Evolutionary conservation across 2,329 filamentous ascomycete genomes (phyloP), one percentile per base, ranked within the genome.

Genomic region (Ploettnerulaceae sp.): DNA sequence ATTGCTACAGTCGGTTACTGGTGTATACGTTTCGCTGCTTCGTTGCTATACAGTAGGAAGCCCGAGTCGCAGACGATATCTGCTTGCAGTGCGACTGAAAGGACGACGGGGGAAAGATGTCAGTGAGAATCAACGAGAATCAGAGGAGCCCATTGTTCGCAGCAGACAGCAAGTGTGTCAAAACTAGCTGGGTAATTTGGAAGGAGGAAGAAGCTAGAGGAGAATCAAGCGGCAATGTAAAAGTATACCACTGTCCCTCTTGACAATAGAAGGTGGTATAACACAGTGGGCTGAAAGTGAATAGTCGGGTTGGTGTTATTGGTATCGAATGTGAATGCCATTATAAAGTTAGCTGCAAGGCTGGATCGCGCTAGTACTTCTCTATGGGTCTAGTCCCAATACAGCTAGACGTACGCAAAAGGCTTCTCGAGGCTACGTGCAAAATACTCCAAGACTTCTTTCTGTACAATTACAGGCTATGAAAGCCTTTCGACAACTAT

Each of bases 1-100:
- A 84, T 80, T 49, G 62, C 69, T 29, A 28, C n/a, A 9, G 29
- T 4, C 12, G 8, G 24, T 9, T 3, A 20, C 20, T 9, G 32
- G 8, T 6, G 20, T 28, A n/a, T 7, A 9, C n/a, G 26, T 20
- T 17, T 3, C 20, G 7, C 14, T 14, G 31, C 15, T 15, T 18
- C 7, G 33, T 32, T 14, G 8, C 7, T 6, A 17, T 11, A 17
- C 7, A 28, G 14, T 21, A 34, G 26, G 21, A 39, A 37, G 18
- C 11, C 14, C 17, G n/a, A 15, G 8, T 35, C 14, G 9, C 12
- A 9, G 12, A n/a, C 20, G 14, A 33, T 25, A 9, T 14, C 8
- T 15, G 14, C 21, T 24, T 17, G 3, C 29, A 36, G 5, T 5
- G 17, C 26, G 28, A 15, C 18, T 20, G 26, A 29, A 33, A 38